These are phyloP conservation scores for Cytospora paraplurivora DNA, from an alignment of 2,329 filamentous ascomycete species.

Conservation along the genomic window DNA sequence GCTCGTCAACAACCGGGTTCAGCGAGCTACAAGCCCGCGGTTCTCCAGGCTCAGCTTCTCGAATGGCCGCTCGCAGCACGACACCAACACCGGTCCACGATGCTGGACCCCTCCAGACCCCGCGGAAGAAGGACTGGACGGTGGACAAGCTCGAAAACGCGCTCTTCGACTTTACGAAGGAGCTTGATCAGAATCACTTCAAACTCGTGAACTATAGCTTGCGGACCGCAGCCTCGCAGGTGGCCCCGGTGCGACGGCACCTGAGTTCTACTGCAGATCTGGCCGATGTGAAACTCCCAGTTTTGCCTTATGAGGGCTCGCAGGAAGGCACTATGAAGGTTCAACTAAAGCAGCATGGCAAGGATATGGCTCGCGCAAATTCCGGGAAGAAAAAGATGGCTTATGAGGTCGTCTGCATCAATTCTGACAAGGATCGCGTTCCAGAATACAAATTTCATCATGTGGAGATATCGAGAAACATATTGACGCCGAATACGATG, in stretches of 20 bases:
- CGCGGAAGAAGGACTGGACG: constrained; percentile 45
- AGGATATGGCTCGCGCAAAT: constrained; percentile 43
- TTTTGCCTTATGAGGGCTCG: constrained; percentile 18
- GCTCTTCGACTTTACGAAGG: constrained; percentile 44
- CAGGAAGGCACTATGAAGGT: constrained; percentile 46
- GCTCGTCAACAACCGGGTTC: background rate
- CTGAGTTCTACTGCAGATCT: constrained; percentile 51
- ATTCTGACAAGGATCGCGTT: constrained; percentile 54
- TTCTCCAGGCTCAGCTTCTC: constrained; percentile 1
- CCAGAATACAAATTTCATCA: constrained; percentile 63
- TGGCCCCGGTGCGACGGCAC: constrained; percentile 42
- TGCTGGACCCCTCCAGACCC: constrained; percentile 34
- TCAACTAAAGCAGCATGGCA: constrained; percentile 56
- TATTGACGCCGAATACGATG: constrained; percentile 61
- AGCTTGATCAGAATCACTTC: constrained; percentile 50
- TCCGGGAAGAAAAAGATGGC: constrained; percentile 48
- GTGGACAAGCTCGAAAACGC: constrained; percentile 45
- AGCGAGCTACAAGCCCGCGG: constrained; percentile 1
- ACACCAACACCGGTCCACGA: constrained; percentile 13
- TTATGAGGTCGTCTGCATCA: constrained; percentile 48
- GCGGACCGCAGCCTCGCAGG: constrained; percentile 45
- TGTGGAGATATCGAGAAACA: constrained; percentile 61
- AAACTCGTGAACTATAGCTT: constrained; percentile 49
- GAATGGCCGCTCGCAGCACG: constrained; percentile 3
- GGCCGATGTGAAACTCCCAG: constrained; percentile 41